Percentiles rank a stretch among this genome's conserved stretches.
phyloP scores from a whole-genome alignment of 2,329 filamentous ascomycete genomes.

The Colletotrichum sp. region DNA sequence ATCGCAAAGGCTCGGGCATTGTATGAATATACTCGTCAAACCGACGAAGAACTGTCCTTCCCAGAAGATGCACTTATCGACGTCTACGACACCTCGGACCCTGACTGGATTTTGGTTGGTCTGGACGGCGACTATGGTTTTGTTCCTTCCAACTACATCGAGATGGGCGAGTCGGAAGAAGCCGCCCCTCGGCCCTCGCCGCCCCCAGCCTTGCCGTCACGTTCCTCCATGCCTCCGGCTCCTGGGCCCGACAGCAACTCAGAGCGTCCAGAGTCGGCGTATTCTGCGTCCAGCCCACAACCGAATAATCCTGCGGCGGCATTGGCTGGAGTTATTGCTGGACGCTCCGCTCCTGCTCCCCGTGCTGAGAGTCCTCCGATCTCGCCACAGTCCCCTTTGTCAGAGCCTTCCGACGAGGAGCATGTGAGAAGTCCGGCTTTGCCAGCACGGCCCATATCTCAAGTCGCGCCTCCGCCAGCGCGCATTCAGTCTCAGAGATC shows the following conservation, averaged over 20 bases:
- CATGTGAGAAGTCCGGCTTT: conserved; percentile 40
- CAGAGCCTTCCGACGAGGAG: conserved; percentile 35
- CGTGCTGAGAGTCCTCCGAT: conserved; percentile 56
- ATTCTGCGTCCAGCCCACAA: conserved; percentile 26
- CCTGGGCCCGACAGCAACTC: not conserved
- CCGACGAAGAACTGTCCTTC: conserved; percentile 96
- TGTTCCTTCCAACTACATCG: conserved; percentile 95
- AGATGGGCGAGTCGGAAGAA: conserved; percentile 58
- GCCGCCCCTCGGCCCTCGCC: conserved; percentile 37
- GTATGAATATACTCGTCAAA: conserved; percentile 98
- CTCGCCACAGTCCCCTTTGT: conserved; percentile 12
- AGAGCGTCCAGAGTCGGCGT: conserved; percentile 11
- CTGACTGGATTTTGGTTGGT: conserved; percentile 95
- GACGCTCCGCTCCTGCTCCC: conserved; percentile 43
- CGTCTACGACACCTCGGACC: conserved; percentile 89
- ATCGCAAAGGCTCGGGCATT: conserved; percentile 78
- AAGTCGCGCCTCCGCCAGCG: conserved; percentile 25
- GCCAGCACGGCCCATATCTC: conserved; percentile 35
- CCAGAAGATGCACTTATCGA: conserved; percentile 83
- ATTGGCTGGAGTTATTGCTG: conserved; percentile 61
- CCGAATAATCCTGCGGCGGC: conserved; percentile 55
- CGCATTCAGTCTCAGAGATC: conserved; percentile 27
- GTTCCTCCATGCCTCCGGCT: conserved; percentile 19
- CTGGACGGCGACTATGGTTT: conserved; percentile 88
- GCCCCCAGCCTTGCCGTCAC: conserved; percentile 35